Conservation (phyloP, 2,329 filamentous ascomycete species). For the Sporothrix schenckii region DNA sequence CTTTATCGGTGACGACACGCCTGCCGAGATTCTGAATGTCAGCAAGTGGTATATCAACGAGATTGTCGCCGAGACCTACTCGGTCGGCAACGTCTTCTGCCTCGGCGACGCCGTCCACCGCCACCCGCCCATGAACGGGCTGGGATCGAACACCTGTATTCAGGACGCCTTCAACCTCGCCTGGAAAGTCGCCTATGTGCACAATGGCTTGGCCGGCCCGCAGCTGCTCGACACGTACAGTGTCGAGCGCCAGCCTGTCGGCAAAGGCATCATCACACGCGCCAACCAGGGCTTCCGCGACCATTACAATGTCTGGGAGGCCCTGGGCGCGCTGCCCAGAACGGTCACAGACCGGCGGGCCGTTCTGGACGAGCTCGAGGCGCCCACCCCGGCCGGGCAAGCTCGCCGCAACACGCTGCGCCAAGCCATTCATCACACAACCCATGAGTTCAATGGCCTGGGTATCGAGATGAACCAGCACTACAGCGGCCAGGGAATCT, state of each 20-base stretch:
- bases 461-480: slow-evolving; percentile 63
- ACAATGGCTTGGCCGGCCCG: slow-evolving; percentile 42
- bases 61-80: slow-evolving; percentile 61
- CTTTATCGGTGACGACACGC: slow-evolving; percentile 59
- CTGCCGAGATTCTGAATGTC: slow-evolving; percentile 56
- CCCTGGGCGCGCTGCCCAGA: slow-evolving; percentile 49
- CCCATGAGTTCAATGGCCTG: slow-evolving; percentile 57
- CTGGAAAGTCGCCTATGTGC: slow-evolving; percentile 58
- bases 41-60: slow-evolving; percentile 66
- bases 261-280: slow-evolving; percentile 52
- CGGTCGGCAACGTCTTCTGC: slow-evolving; percentile 47
- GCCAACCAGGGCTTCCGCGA: slow-evolving; percentile 61
- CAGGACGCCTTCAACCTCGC: slow-evolving; percentile 60
- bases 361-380: slow-evolving; percentile 49
- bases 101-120: slow-evolving; percentile 62
- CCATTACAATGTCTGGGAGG: slow-evolving; percentile 52
- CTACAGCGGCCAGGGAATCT: slow-evolving; percentile 53
- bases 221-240: slow-evolving; percentile 50
- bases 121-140: slow-evolving; percentile 60
- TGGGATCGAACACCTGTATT: slow-evolving; percentile 62
- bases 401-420: slow-evolving; percentile 47
- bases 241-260: slow-evolving; percentile 55
- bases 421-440: slow-evolving; percentile 48
- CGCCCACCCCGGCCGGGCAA: slow-evolving; percentile 45
- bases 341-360: slow-evolving; percentile 46